Evolutionary conservation across 169 alveolate genomes (phyloP).

Genomic region (Ichthyophthirius multifiliis): DNA sequence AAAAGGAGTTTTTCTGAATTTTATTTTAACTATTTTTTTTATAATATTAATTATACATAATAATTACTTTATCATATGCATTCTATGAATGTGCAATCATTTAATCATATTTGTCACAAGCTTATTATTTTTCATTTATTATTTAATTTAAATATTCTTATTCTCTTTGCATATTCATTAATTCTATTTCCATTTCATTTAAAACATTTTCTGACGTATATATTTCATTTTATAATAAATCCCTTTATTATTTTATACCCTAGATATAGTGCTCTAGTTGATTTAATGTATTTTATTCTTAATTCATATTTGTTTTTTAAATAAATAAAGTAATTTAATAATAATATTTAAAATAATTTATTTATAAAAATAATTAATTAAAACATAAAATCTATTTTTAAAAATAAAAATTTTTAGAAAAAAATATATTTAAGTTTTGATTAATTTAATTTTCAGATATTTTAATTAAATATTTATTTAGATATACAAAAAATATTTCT

Average conservation of each 20-base stretch:
- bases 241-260: background rate
- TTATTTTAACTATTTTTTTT: background rate
- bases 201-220: background rate
- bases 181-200: conserved; percentile 7
- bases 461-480: no score
- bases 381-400: no score
- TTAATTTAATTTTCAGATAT: no score
- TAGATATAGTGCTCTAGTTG: background rate
- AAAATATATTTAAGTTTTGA: no score
- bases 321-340: no score
- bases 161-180: conserved; percentile 7
- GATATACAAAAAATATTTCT: no score
- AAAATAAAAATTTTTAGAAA: no score
- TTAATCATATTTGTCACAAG: background rate
- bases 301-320: no score
- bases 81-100: background rate
- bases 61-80: background rate
- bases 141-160: background rate
- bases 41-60: background rate
- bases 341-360: no score
- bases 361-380: no score
- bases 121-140: background rate
- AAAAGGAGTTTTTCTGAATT: background rate
- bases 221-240: conserved; percentile 3
- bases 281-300: background rate